A percentile compares a stretch with the other conserved stretches of the same genome.
Conservation (phyloP, 192 early-diverging fungal genomes). For the Gonapodya prolifera region DNA sequence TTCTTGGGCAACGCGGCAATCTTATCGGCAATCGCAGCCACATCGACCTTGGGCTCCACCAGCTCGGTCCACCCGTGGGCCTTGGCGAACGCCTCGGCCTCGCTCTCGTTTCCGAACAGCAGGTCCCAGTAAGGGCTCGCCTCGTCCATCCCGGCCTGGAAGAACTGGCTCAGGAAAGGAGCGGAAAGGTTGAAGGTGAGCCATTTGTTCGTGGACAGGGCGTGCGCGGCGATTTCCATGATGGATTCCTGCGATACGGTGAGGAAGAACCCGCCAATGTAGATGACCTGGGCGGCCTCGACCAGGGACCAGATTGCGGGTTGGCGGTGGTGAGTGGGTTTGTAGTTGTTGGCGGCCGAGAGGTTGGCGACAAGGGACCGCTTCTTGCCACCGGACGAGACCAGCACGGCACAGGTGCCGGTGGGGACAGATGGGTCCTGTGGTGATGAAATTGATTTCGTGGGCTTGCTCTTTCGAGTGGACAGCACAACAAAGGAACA, state of each 20-base stretch:
- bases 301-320: constrained; percentile 79
- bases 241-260: constrained; percentile 80
- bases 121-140: constrained; percentile 79
- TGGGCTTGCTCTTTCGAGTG: too few species aligned
- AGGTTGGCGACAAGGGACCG: constrained; percentile 88
- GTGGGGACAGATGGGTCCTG: too few species aligned
- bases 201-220: constrained; percentile 65
- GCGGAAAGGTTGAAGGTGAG: constrained; percentile 93
- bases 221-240: constrained; percentile 77
- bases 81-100: neutral
- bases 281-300: constrained; percentile 78
- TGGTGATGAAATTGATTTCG: too few species aligned
- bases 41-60: constrained; percentile 47
- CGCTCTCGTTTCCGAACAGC: constrained; percentile 56
- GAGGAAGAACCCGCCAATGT: constrained; percentile 90
- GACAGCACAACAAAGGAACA: too few species aligned
- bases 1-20: constrained; percentile 73
- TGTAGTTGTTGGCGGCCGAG: constrained; percentile 85
- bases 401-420: constrained; percentile 89
- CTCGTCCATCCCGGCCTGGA: constrained; percentile 65
- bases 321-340: constrained; percentile 43
- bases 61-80: constrained; percentile 17
- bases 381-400: constrained; percentile 67
- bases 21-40: constrained; percentile 63
- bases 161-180: constrained; percentile 90